Percentiles rank a stretch among this genome's conserved stretches.
Conservation (phyloP, 192 early-diverging fungal species). For the Linnemannia exigua region DNA sequence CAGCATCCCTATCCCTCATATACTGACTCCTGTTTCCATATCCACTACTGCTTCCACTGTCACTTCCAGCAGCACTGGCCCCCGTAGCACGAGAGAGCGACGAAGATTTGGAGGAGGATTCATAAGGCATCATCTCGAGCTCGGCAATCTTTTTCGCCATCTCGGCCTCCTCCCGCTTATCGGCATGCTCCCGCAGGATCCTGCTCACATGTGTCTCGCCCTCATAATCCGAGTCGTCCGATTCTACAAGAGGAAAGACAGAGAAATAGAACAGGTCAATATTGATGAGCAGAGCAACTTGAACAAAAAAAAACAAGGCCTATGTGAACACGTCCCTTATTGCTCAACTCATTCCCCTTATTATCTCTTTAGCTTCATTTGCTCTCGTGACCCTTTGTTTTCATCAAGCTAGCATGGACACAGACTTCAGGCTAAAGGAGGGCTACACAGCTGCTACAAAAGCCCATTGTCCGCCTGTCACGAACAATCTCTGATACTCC, state of each 20-base stretch:
- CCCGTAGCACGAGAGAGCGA: slow-evolving; percentile 24
- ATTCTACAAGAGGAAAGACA: slow-evolving; percentile 55
- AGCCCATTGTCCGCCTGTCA: background rate
- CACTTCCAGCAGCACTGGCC: background rate
- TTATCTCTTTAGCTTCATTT: background rate
- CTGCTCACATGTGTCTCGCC: slow-evolving; percentile 69
- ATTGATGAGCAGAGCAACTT: background rate
- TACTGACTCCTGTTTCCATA: slow-evolving; percentile 31
- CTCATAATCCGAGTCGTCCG: slow-evolving; percentile 68
- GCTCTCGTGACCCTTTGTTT: background rate
- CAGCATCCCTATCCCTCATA: slow-evolving; percentile 19
- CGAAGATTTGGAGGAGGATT: background rate
- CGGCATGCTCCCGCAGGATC: slow-evolving; percentile 64
- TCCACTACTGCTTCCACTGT: background rate
- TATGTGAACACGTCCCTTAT: background rate
- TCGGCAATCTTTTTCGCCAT: slow-evolving; percentile 49
- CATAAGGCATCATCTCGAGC: slow-evolving; percentile 41
- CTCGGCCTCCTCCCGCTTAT: slow-evolving; percentile 60
- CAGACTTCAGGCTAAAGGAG: background rate
- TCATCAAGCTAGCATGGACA: background rate
- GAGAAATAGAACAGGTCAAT: background rate
- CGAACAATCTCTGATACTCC: background rate
- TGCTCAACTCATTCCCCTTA: background rate
- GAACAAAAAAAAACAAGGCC: background rate
- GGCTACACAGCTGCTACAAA: background rate